A percentile compares a stretch with the other conserved stretches of the same genome.
These are phyloP conservation scores for Umbilicus rupestris DNA, from an alignment of 164 flowering plant species.

Conservation along the genomic window DNA sequence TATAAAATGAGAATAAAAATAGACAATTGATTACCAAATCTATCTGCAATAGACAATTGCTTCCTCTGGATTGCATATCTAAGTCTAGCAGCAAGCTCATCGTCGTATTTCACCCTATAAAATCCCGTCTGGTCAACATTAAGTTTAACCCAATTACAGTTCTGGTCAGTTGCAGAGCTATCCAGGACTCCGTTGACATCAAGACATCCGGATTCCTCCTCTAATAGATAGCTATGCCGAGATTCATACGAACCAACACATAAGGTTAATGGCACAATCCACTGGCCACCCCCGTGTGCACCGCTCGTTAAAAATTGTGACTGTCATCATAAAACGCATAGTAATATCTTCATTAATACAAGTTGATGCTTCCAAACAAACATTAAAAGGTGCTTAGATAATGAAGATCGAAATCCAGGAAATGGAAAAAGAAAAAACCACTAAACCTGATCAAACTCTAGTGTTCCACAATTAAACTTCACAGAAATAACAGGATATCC, in stretches of 20 bases:
- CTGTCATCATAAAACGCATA: conserved; percentile 31
- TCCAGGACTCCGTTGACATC: conserved; percentile 5
- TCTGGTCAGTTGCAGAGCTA: conserved; percentile 5
- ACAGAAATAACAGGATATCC: conserved; percentile 94
- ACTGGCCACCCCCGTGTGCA: conserved; percentile 60
- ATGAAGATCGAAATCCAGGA: neutral
- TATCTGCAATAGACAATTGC: conserved; percentile 54
- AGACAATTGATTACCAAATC: conserved; percentile 19
- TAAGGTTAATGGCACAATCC: conserved; percentile 88
- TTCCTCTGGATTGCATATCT: conserved; percentile 58
- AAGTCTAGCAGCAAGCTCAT: conserved; percentile 57
- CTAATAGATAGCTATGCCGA: conserved; percentile 2
- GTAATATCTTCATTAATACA: neutral
- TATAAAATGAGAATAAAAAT: neutral
- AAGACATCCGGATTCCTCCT: neutral
- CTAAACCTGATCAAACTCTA: conserved; percentile 89
- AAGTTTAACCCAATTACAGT: conserved; percentile 56
- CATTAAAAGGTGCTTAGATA: neutral
- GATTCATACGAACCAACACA: conserved; percentile 57
- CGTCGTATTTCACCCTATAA: conserved; percentile 92
- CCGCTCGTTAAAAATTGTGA: conserved; percentile 74
- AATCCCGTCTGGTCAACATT: conserved; percentile 87
- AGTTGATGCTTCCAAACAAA: neutral
- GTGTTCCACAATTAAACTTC: conserved; percentile 37
- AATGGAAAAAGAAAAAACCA: neutral